Base-by-base conservation (phyloP, 139 green algal species). In the Coelastrella sp. region DNA sequence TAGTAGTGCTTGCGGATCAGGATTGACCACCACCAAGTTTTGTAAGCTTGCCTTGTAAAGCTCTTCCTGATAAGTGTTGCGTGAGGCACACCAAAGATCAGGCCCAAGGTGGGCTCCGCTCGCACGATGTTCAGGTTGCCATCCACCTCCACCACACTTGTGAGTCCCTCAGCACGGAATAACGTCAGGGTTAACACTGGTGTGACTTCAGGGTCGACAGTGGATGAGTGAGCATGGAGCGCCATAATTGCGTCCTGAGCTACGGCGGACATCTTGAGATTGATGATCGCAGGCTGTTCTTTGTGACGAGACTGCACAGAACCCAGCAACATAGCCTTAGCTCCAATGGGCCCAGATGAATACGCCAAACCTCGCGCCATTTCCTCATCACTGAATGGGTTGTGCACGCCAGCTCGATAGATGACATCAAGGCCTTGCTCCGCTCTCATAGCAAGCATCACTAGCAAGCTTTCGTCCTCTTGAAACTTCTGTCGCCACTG, bases 251-350 rank as follows among this genome's bases (percentile, higher is more conserved):
- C 57, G 6, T 66, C 57, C 19, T 66, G 17, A 32, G 21, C 23
- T 0, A 32, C 7, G 57, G n/a, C 17, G 6, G 23, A 11, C 62
- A 40, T 41, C 27, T 15, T 30, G 6, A 84, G 25, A 34, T 30
- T 85, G 45, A 85, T 63, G 32, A 85, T 34, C 17, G 79, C 79
- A 8, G 79, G 45, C 8, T 66, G 63, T 45, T 78, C 79, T 41
- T 77, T 76, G 48, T 79, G 35, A 19, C 79, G 64, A 5, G 8
- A 19, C 64, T 68, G 27, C 5, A 85, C 43, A 1, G 73, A 27
- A 6, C 13, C 32, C 48, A 81, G 73, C 45, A 67, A 30, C 38
- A 13, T 43, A n/a, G 23, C 9, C 43, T 25, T 53, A 27, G 7
- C 57, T 21, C 9, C 35, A 35, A 17, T 21, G 19, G 34, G 5